Percentiles rank a stretch among this genome's conserved stretches.
phyloP scores from a whole-genome alignment of 805 yeast species.

The Monosporozyma unispora region DNA sequence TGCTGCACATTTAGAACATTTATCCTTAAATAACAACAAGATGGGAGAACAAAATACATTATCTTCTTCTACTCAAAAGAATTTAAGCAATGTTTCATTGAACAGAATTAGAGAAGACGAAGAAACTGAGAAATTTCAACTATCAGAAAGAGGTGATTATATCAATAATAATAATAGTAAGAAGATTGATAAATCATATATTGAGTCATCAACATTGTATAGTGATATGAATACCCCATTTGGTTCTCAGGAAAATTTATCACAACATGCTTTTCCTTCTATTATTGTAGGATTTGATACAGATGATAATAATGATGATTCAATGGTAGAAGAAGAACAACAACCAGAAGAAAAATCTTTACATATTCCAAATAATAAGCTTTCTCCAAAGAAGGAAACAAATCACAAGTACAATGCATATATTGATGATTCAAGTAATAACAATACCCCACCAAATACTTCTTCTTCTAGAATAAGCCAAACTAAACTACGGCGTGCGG shows the following conservation, averaged over 20 bases:
- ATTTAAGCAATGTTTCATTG: slow-evolving; percentile 20
- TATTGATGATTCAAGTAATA: neutral
- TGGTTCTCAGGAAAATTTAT: slow-evolving; percentile 3
- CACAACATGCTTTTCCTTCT: slow-evolving; percentile 17
- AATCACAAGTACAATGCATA: neutral
- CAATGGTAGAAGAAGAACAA: neutral
- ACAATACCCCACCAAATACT: neutral
- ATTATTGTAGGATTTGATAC: slow-evolving; percentile 19
- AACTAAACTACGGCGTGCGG: neutral
- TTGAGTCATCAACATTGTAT: neutral
- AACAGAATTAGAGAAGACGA: slow-evolving; percentile 31
- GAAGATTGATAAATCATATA: neutral
- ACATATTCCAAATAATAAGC: neutral
- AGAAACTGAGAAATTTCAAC: slow-evolving; percentile 9
- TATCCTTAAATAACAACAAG: neutral
- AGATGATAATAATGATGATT: slow-evolving; percentile 2
- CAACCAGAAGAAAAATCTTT: neutral
- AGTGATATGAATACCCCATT: neutral
- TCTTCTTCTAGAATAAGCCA: neutral
- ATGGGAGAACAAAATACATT: neutral
- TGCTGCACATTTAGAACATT: neutral
- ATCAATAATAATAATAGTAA: neutral
- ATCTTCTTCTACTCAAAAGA: neutral
- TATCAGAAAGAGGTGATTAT: neutral
- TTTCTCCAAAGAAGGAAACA: neutral